Percentiles rank a stretch among this genome's conserved stretches.
Conservation (phyloP, 768 basidiomycete genomes). For the Xerocomus spinulosus region DNA sequence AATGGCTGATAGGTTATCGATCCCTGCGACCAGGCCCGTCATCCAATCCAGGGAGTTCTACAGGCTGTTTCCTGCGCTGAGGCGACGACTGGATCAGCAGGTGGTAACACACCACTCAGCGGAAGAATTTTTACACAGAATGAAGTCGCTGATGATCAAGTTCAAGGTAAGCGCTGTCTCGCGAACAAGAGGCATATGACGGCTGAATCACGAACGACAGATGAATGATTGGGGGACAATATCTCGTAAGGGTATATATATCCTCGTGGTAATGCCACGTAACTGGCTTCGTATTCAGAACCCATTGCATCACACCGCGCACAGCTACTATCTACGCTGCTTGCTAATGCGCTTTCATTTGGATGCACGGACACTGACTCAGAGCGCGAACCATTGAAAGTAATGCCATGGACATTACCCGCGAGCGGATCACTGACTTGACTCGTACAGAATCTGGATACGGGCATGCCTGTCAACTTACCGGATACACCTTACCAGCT, state of each 20-base stretch:
- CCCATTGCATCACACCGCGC: slow-evolving; percentile 45
- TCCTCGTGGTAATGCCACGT: neutral
- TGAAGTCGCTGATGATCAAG: slow-evolving; percentile 68
- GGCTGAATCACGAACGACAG: slow-evolving; percentile 27
- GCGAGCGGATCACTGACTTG: too few species aligned
- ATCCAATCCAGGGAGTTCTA: slow-evolving; percentile 62
- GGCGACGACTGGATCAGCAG: slow-evolving; percentile 45
- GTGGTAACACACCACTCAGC: slow-evolving; percentile 45
- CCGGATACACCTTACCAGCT: slow-evolving; percentile 36
- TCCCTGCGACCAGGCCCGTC: slow-evolving; percentile 37
- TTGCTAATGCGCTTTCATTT: slow-evolving; percentile 45
- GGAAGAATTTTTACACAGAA: slow-evolving; percentile 48
- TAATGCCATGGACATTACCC: slow-evolving; percentile 16
- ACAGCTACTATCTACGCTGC: slow-evolving; percentile 36
- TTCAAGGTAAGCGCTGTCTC: slow-evolving; percentile 41
- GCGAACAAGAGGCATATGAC: neutral
- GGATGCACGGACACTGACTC: slow-evolving; percentile 45
- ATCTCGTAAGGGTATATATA: slow-evolving; percentile 42
- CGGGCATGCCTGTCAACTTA: slow-evolving; percentile 35
- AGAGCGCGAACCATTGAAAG: slow-evolving; percentile 48
- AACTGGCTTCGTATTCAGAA: too few species aligned
- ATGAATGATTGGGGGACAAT: slow-evolving; percentile 62
- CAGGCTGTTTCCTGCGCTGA: slow-evolving; percentile 43
- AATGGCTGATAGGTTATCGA: too few species aligned
- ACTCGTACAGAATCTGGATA: slow-evolving; percentile 46